Conservation (phyloP, 371 early-diverging fungal species). For the Mucor ambiguus region DNA sequence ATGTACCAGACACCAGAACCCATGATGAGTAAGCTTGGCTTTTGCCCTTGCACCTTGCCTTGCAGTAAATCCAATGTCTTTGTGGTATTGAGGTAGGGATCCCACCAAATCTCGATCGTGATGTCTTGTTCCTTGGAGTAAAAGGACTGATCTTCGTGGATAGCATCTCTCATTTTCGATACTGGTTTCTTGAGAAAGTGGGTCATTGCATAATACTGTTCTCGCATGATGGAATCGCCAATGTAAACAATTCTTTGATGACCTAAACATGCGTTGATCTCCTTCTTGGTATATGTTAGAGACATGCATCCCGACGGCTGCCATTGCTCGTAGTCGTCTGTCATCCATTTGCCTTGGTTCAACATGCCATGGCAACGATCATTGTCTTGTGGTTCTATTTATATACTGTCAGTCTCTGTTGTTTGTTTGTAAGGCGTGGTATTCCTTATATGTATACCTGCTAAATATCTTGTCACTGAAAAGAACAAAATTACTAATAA, state of each 20-base stretch:
- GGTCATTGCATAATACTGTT: conserved; percentile 59
- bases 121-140: conserved; percentile 34
- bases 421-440: neutral
- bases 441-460: conserved; percentile 3
- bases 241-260: conserved; percentile 56
- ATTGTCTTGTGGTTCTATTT: conserved; percentile 39
- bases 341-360: conserved; percentile 53
- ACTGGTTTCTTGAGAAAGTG: conserved; percentile 37
- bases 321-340: conserved; percentile 42
- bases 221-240: conserved; percentile 51
- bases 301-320: conserved; percentile 66
- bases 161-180: conserved; percentile 31
- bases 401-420: neutral
- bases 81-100: conserved; percentile 63
- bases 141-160: conserved; percentile 41
- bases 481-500: neutral
- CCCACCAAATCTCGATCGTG: conserved; percentile 65
- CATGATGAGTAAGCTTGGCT: conserved; percentile 54
- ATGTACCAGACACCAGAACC: conserved; percentile 68
- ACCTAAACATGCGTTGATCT: conserved; percentile 49
- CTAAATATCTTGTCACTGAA: conserved; percentile 2
- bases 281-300: conserved; percentile 46
- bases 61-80: conserved; percentile 36
- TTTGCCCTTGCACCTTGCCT: conserved; percentile 19
- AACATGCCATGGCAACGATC: conserved; percentile 46